Conservation (phyloP, 306 rosid genomes). For the Acacia confusa region DNA sequence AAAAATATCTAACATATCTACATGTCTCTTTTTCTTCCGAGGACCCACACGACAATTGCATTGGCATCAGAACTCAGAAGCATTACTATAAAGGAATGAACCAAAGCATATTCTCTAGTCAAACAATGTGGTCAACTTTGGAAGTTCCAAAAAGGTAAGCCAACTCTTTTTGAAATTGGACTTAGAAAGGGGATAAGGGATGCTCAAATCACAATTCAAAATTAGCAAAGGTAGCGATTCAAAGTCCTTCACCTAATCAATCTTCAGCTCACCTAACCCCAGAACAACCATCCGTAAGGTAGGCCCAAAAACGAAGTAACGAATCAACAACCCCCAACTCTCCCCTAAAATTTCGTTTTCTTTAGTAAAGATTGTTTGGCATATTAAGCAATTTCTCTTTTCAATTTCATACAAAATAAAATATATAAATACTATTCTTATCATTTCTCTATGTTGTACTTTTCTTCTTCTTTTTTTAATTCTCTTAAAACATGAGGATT, state of each 20-base stretch:
- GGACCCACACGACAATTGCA: constrained; percentile 2
- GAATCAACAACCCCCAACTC: not conserved
- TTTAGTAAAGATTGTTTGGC: not conserved
- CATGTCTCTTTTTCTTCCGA: not conserved
- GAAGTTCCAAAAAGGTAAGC: constrained; percentile 8
- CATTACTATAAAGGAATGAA: constrained; percentile 8
- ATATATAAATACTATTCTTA: not conserved
- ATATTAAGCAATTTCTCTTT: not conserved
- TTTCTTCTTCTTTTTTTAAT: not conserved
- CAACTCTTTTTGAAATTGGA: constrained; percentile 1
- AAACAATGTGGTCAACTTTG: constrained; percentile 4
- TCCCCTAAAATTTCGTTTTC: not conserved
- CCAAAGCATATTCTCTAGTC: constrained; percentile 29
- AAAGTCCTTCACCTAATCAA: constrained; percentile 12
- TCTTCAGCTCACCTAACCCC: constrained; percentile 33
- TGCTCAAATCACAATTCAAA: not conserved
- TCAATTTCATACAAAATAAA: not conserved
- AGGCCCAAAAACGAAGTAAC: not conserved
- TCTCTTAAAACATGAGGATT: not conserved
- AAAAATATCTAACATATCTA: not conserved
- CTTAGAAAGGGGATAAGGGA: not conserved
- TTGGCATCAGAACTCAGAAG: constrained; percentile 11
- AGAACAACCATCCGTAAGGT: not conserved
- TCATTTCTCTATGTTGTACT: not conserved
- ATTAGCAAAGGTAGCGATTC: constrained; percentile 26